phyloP scores from a whole-genome alignment of 108 stramenopile genomes.

The Pseudonitzschia pungens region DNA sequence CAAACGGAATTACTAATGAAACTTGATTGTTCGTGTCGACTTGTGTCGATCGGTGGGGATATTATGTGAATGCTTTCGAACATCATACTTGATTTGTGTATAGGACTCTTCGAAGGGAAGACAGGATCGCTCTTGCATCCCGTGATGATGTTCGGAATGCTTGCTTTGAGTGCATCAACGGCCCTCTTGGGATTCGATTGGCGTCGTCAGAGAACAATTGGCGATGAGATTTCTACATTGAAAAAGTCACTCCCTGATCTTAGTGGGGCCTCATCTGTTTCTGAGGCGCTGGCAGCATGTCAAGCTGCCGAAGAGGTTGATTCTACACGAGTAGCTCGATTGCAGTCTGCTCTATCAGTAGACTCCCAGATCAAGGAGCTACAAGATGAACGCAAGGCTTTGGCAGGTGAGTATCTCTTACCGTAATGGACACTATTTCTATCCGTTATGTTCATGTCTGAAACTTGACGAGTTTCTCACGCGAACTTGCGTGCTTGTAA shows the following conservation, averaged over 20 bases:
- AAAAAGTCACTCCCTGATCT: slow-evolving; percentile 68
- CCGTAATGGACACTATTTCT: background rate
- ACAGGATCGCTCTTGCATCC: slow-evolving; percentile 89
- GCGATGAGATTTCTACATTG: slow-evolving; percentile 78
- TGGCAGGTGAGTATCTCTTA: slow-evolving; percentile 37
- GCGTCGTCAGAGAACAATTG: slow-evolving; percentile 82
- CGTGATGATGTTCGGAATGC: slow-evolving; percentile 74
- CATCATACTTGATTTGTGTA: background rate
- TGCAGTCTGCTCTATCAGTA: slow-evolving; percentile 55
- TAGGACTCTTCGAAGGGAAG: slow-evolving; percentile 69
- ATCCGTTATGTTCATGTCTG: too few relatives aligned
- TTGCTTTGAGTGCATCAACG: slow-evolving; percentile 69
- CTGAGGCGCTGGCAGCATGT: slow-evolving; percentile 49
- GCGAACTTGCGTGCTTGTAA: too few relatives aligned
- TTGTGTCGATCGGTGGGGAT: background rate
- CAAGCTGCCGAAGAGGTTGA: slow-evolving; percentile 55
- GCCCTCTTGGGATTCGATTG: slow-evolving; percentile 91
- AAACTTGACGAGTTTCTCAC: background rate
- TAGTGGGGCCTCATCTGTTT: slow-evolving; percentile 37
- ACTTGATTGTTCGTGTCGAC: background rate
- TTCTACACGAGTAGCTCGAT: slow-evolving; percentile 36
- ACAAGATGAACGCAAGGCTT: slow-evolving; percentile 78
- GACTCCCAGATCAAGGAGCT: slow-evolving; percentile 71
- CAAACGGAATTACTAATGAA: background rate
- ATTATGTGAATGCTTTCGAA: slow-evolving; percentile 9